phyloP scores from a whole-genome alignment of 768 basidiomycete species.

The Phylloporus arenicola region DNA sequence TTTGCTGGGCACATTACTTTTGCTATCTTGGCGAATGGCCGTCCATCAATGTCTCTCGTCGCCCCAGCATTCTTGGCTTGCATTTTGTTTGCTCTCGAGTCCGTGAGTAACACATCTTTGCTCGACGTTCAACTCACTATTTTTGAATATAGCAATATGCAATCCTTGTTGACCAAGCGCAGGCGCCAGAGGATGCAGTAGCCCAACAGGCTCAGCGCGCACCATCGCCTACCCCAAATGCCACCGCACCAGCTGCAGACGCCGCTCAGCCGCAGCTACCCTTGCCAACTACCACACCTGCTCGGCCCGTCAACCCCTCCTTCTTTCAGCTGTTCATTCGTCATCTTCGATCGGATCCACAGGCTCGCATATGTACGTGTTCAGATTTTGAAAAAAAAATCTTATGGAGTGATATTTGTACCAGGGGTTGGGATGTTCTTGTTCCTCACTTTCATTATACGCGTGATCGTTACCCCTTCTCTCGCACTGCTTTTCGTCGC shows the following conservation, averaged over 20 bases:
- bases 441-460: constrained; percentile 66
- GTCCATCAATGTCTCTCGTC: constrained; percentile 73
- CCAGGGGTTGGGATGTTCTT: constrained; percentile 65
- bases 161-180: constrained; percentile 74
- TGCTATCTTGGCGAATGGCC: constrained; percentile 78
- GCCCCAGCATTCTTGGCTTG: constrained; percentile 83
- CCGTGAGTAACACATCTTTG: constrained; percentile 44
- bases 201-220: constrained; percentile 24
- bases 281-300: constrained; percentile 17
- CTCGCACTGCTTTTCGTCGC: constrained; percentile 63
- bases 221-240: constrained; percentile 5
- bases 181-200: constrained; percentile 63
- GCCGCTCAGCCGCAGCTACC: constrained; percentile 14
- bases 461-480: constrained; percentile 63
- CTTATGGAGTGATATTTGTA: background rate
- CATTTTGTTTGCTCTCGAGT: constrained; percentile 74
- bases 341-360: constrained; percentile 62
- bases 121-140: background rate
- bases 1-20: constrained; percentile 89
- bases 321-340: constrained; percentile 50
- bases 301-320: constrained; percentile 13
- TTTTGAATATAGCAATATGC: constrained; percentile 64
- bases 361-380: constrained; percentile 62
- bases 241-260: constrained; percentile 1
- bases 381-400: background rate